Conservation (phyloP, 768 basidiomycete species). For the Naganishia kalamii region DNA sequence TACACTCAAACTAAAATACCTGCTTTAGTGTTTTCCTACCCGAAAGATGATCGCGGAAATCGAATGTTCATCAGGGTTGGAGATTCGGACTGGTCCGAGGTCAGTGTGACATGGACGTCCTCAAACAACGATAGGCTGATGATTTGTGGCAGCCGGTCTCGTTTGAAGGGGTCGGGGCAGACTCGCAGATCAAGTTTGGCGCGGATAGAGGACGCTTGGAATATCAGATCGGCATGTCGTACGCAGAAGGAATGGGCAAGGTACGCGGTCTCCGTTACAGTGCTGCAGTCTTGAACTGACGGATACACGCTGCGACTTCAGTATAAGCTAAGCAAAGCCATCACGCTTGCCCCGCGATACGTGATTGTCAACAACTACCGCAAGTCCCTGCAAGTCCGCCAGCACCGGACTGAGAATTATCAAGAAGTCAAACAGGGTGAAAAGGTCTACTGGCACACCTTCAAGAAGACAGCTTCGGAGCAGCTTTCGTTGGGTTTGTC, state of each 20-base stretch:
- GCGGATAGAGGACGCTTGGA: slow-evolving; percentile 59
- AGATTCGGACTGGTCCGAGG: slow-evolving; percentile 85
- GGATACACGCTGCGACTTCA: slow-evolving; percentile 17
- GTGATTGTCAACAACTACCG: slow-evolving; percentile 73
- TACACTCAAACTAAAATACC: slow-evolving; percentile 1
- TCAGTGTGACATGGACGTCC: slow-evolving; percentile 36
- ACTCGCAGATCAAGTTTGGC: slow-evolving; percentile 68
- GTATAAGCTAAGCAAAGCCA: slow-evolving; percentile 90
- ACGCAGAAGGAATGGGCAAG: slow-evolving; percentile 89
- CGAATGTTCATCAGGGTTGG: slow-evolving; percentile 74
- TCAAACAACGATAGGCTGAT: background rate
- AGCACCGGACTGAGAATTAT: slow-evolving; percentile 63
- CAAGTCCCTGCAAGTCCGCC: slow-evolving; percentile 69
- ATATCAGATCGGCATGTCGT: slow-evolving; percentile 78
- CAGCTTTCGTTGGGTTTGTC: slow-evolving; percentile 78
- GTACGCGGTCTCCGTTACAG: slow-evolving; percentile 25
- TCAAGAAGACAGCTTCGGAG: slow-evolving; percentile 59
- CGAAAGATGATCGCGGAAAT: slow-evolving; percentile 64
- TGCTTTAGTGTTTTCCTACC: slow-evolving; percentile 71
- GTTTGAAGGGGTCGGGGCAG: slow-evolving; percentile 86
- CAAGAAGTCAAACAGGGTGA: slow-evolving; percentile 62
- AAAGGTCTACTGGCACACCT: slow-evolving; percentile 60
- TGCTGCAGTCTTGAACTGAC: slow-evolving; percentile 9
- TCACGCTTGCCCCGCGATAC: slow-evolving; percentile 85
- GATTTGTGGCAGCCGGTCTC: slow-evolving; percentile 59